These are phyloP conservation scores for Leptosphaerulina australis DNA, from an alignment of 2,329 filamentous ascomycete genomes.

Conservation along the genomic window DNA sequence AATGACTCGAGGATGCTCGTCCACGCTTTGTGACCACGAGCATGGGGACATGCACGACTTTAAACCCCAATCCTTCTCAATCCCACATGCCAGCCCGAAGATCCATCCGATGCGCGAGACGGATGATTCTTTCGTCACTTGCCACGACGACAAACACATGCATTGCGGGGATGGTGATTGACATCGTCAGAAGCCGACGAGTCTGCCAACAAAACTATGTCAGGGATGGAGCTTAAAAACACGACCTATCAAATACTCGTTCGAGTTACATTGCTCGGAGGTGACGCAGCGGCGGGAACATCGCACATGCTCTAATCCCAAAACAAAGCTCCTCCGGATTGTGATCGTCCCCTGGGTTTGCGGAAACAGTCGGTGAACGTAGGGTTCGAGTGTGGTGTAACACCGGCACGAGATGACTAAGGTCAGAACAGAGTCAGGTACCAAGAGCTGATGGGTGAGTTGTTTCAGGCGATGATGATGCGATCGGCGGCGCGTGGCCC, in stretches of 20 bases:
- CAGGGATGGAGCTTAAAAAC: constrained; percentile 25
- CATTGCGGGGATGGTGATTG: constrained; percentile 3
- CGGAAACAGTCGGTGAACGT: constrained; percentile 15
- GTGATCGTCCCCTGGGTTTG: constrained; percentile 5
- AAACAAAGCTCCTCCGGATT: not conserved
- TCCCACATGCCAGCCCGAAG: constrained; percentile 7
- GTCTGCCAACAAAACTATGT: constrained; percentile 25
- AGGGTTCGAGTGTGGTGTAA: constrained; percentile 22
- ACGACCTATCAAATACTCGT: constrained; percentile 16
- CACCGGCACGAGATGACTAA: constrained; percentile 17
- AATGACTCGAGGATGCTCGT: constrained; percentile 11
- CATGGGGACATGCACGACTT: constrained; percentile 18
- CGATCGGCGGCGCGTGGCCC: constrained; percentile 30
- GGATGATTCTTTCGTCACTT: constrained; percentile 10
- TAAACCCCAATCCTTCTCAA: constrained; percentile 9
- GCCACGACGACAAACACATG: constrained; percentile 17
- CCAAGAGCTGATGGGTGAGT: constrained; percentile 36
- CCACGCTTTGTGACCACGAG: constrained; percentile 11
- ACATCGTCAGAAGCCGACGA: constrained; percentile 14
- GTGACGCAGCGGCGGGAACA: constrained; percentile 32
- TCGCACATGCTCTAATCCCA: constrained; percentile 4
- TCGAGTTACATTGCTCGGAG: constrained; percentile 26
- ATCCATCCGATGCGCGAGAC: constrained; percentile 4
- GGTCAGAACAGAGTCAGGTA: constrained; percentile 37
- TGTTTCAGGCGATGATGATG: constrained; percentile 36